Conservation (phyloP, 208 protist genomes). For the Acanthamoeba lugdunensis region DNA sequence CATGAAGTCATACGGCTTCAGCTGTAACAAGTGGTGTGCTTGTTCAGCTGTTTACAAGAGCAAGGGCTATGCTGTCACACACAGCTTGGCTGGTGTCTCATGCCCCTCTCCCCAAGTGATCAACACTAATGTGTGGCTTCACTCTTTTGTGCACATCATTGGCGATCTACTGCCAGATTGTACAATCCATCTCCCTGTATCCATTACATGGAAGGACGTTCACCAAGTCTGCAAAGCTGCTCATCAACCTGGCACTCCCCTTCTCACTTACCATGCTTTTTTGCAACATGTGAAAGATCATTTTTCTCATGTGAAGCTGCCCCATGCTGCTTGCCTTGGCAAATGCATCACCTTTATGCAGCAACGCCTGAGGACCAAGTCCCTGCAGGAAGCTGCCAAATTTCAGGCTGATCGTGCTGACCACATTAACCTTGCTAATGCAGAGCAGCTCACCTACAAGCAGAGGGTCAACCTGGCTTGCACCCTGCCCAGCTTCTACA, state of each 20-base stretch:
- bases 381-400: neutral
- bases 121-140: neutral
- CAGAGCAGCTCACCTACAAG: neutral
- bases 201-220: neutral
- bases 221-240: neutral
- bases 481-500: neutral
- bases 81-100: neutral
- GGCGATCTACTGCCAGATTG: neutral
- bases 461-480: neutral
- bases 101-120: neutral
- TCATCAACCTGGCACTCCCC: neutral
- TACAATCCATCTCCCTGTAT: neutral
- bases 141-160: neutral
- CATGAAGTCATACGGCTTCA: too few species aligned
- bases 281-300: neutral
- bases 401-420: neutral
- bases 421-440: neutral
- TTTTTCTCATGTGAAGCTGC: constrained; percentile 7
- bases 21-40: too few species aligned
- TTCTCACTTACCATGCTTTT: neutral
- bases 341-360: neutral
- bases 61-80: neutral
- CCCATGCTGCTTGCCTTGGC: neutral
- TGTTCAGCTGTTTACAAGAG: neutral
- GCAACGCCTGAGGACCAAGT: neutral